These are phyloP conservation scores for Fusarium sulawesiense DNA, from an alignment of 2,329 filamentous ascomycete species.

Conservation along the genomic window DNA sequence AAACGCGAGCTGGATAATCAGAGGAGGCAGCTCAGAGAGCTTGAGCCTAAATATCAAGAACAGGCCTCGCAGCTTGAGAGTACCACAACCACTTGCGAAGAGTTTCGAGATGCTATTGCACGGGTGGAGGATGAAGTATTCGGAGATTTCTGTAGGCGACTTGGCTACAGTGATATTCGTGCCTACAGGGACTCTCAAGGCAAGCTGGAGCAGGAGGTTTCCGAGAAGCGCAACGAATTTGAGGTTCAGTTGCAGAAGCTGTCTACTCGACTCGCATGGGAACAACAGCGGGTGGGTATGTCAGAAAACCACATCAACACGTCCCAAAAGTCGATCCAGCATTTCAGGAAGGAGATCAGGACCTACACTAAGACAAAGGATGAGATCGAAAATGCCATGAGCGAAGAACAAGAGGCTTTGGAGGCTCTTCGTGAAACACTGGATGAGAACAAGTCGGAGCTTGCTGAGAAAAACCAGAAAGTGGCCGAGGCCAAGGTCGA, in stretches of 20 bases:
- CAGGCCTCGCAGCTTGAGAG: conserved; percentile 75
- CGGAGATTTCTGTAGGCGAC: conserved; percentile 81
- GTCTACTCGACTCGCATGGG: conserved; percentile 69
- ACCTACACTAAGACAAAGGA: conserved; percentile 78
- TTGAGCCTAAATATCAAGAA: conserved; percentile 81
- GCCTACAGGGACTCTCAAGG: conserved; percentile 95
- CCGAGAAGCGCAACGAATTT: conserved; percentile 87
- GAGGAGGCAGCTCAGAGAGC: conserved; percentile 77
- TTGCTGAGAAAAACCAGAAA: conserved; percentile 76
- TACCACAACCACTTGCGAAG: conserved; percentile 61
- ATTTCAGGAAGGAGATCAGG: conserved; percentile 75
- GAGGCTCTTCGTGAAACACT: conserved; percentile 79
- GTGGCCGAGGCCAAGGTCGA: conserved; percentile 83
- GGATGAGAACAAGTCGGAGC: conserved; percentile 73
- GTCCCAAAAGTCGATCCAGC: conserved; percentile 73
- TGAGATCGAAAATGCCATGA: conserved; percentile 77
- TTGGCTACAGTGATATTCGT: conserved; percentile 90
- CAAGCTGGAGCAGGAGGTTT: conserved; percentile 88
- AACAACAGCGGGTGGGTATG: conserved; percentile 60
- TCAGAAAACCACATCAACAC: conserved; percentile 75
- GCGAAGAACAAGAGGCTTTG: conserved; percentile 79
- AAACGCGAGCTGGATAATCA: conserved; percentile 81
- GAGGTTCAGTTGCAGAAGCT: conserved; percentile 84
- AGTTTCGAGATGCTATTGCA: conserved; percentile 73
- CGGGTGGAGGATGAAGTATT: conserved; percentile 92